Evolutionary conservation across 768 basidiomycete species (phyloP).

Genomic region (Trametes gibbosa): DNA sequence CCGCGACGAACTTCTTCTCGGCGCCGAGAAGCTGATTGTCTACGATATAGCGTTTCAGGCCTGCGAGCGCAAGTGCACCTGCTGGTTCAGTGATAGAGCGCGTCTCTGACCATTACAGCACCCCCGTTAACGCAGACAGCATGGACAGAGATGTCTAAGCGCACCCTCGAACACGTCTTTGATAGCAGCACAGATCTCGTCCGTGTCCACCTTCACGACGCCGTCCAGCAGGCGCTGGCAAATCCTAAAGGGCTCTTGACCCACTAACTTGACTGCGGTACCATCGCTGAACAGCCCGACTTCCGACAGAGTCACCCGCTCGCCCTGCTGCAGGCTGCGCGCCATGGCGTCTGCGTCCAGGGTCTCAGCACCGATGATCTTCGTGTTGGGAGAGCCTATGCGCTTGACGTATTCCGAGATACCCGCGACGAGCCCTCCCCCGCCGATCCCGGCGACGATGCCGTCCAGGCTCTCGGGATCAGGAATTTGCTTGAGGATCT

Average conservation of each 20-base stretch:
- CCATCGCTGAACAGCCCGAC: conserved; percentile 98
- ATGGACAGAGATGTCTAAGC: conserved; percentile 7
- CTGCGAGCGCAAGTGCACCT: conserved; percentile 89
- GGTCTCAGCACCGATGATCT: conserved; percentile 91
- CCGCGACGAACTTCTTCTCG: conserved; percentile 84
- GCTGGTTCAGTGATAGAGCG: conserved; percentile 96
- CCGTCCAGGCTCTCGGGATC: conserved; percentile 75
- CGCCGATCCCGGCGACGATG: conserved; percentile 90
- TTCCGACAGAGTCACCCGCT: conserved; percentile 80
- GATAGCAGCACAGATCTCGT: conserved; percentile 97
- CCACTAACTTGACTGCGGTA: conserved; percentile 94
- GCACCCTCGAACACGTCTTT: conserved; percentile 98
- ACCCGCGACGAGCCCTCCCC: conserved; percentile 91
- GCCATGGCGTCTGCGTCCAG: conserved; percentile 94
- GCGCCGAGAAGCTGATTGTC: conserved; percentile 80
- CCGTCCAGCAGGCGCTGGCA: conserved; percentile 83
- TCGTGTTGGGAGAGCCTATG: conserved; percentile 79
- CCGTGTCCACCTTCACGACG: conserved; percentile 84
- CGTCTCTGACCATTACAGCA: conserved; percentile 57
- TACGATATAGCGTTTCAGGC: conserved; percentile 83
- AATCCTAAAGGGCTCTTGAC: conserved; percentile 91
- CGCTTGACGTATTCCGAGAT: conserved; percentile 90
- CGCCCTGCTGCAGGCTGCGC: conserved; percentile 73
- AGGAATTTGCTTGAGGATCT: conserved; percentile 86
- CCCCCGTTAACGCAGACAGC: neutral